Evolutionary conservation across 495 filamentous ascomycete genomes (phyloP).

Genomic region (Penicillium bovifimosum): DNA sequence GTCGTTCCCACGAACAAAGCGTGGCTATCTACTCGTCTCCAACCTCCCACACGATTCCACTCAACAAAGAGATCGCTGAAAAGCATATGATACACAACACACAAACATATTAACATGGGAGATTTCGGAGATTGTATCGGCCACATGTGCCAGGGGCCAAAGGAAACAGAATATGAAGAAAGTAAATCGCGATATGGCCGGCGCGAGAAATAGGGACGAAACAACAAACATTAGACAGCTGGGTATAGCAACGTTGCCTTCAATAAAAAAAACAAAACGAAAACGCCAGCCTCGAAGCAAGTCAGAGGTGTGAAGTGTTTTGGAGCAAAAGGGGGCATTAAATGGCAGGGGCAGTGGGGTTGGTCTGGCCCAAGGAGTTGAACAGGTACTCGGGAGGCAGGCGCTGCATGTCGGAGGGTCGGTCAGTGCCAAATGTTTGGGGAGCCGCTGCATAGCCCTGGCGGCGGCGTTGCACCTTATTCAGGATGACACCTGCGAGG

Average conservation of each 20-base stretch:
- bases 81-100: slow-evolving; percentile 22
- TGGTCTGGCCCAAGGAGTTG: slow-evolving; percentile 44
- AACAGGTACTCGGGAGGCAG: slow-evolving; percentile 81
- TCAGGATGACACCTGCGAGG: slow-evolving; percentile 72
- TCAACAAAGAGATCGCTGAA: slow-evolving; percentile 7
- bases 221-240: slow-evolving; percentile 33
- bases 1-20: slow-evolving; percentile 26
- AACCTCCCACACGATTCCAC: slow-evolving; percentile 10
- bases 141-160: not conserved
- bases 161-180: not conserved
- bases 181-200: slow-evolving; percentile 13
- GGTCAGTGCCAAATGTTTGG: slow-evolving; percentile 62
- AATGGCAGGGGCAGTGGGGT: slow-evolving; percentile 34
- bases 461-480: slow-evolving; percentile 73
- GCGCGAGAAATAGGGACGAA: slow-evolving; percentile 12
- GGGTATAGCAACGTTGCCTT: slow-evolving; percentile 31
- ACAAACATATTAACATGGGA: slow-evolving; percentile 12
- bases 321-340: slow-evolving; percentile 21
- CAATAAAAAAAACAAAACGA: slow-evolving; percentile 15
- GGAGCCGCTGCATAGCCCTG: slow-evolving; percentile 85
- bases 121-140: not conserved
- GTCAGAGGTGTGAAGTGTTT: slow-evolving; percentile 17
- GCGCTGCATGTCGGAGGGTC: slow-evolving; percentile 67
- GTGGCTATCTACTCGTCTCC: slow-evolving; percentile 30
- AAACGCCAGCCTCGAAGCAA: slow-evolving; percentile 30